Conservation (phyloP, 805 yeast genomes). For the Candida schatavii region DNA sequence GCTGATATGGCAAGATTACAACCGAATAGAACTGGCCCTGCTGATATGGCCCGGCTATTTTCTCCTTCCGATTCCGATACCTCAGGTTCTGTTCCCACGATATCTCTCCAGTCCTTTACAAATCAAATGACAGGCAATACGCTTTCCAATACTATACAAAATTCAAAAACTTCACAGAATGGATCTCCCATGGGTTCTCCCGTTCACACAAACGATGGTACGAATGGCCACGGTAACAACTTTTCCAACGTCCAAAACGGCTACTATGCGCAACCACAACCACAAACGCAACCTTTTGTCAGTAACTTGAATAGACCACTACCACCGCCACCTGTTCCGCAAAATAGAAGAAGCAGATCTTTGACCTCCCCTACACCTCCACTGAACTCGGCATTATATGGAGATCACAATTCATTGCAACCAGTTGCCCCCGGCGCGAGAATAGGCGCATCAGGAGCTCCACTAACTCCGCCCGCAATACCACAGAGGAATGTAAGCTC, state of each 20-base stretch:
- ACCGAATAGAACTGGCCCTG: conserved; percentile 30
- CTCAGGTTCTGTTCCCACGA: conserved; percentile 19
- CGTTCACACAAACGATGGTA: background rate
- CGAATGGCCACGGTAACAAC: too few species aligned
- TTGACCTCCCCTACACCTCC: conserved; percentile 28
- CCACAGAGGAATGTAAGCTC: conserved; percentile 20
- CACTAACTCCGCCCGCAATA: conserved; percentile 12
- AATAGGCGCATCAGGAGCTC: background rate
- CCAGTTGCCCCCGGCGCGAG: background rate
- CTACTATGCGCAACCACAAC: too few species aligned
- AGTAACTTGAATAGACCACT: conserved; percentile 13
- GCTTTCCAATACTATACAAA: conserved; percentile 31
- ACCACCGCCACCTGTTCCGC: conserved; percentile 38
- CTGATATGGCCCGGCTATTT: conserved; percentile 34
- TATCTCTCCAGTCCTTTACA: conserved; percentile 39
- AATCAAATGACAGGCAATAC: conserved; percentile 41
- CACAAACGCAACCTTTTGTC: background rate
- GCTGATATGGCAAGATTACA: conserved; percentile 34
- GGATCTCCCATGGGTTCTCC: conserved; percentile 7
- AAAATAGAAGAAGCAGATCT: conserved; percentile 35
- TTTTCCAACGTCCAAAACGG: too few species aligned
- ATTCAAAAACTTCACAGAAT: conserved; percentile 20
- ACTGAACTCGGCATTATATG: conserved; percentile 8
- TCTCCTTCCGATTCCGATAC: conserved; percentile 16
- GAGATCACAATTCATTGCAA: background rate